Evolutionary conservation across 495 filamentous ascomycete species (phyloP).

Genomic region (Penicillium coprophilum): DNA sequence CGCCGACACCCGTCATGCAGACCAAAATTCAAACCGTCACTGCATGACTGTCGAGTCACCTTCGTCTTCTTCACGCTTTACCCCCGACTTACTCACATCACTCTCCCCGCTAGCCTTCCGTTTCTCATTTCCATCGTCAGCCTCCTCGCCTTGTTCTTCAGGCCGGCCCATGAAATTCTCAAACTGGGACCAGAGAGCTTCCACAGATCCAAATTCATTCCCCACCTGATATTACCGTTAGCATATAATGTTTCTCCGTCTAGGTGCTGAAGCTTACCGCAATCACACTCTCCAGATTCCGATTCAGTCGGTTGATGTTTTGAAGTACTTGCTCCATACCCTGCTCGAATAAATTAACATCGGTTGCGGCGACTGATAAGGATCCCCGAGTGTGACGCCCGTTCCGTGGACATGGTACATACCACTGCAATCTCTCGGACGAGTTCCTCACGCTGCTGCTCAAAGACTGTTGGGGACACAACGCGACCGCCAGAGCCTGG

Average conservation of each 20-base stretch:
- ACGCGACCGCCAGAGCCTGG: constrained; percentile 34
- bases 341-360: constrained; percentile 41
- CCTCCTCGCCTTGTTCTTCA: constrained; percentile 53
- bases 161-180: constrained; percentile 88
- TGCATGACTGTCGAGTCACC: constrained; percentile 18
- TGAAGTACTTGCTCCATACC: constrained; percentile 91
- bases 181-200: constrained; percentile 95
- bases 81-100: constrained; percentile 19
- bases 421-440: constrained; percentile 78
- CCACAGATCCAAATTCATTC: constrained; percentile 95
- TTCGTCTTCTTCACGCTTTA: constrained; percentile 20
- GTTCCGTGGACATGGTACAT: constrained; percentile 19
- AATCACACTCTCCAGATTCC: constrained; percentile 88
- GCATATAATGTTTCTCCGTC: not conserved
- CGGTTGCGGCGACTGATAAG: not conserved
- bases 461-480: constrained; percentile 57
- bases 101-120: constrained; percentile 33
- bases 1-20: constrained; percentile 2
- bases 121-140: constrained; percentile 22
- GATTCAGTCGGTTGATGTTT: constrained; percentile 94
- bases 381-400: not conserved
- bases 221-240: constrained; percentile 61
- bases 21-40: constrained; percentile 8
- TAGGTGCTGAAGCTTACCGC: constrained; percentile 53
- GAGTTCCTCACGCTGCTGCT: constrained; percentile 77